These are phyloP conservation scores for Quercus engelmannii DNA, from an alignment of 306 rosid genomes.

Conservation along the genomic window DNA sequence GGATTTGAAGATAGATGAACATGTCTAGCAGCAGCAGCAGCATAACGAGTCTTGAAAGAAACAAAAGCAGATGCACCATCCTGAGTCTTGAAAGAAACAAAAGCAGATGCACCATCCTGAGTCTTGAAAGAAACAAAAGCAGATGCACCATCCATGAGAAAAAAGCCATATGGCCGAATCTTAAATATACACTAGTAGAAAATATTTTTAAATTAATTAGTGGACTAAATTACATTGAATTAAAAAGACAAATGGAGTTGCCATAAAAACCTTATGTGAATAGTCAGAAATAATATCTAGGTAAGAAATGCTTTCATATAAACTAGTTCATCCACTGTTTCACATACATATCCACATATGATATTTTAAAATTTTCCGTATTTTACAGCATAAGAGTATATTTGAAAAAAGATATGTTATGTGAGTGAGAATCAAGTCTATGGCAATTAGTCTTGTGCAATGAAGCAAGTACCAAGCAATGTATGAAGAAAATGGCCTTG, in stretches of 20 bases:
- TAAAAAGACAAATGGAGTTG: neutral
- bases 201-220: neutral
- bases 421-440: neutral
- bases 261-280: neutral
- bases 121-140: neutral
- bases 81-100: constrained; percentile 27
- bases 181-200: neutral
- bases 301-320: too few species aligned
- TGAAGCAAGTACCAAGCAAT: neutral
- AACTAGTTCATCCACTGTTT: too few species aligned
- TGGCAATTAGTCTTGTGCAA: neutral
- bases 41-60: constrained; percentile 85
- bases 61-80: constrained; percentile 89
- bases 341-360: too few species aligned
- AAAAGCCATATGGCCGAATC: too few species aligned
- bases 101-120: constrained; percentile 9
- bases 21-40: constrained; percentile 58
- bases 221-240: neutral
- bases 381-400: too few species aligned
- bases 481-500: neutral
- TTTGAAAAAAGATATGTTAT: neutral
- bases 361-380: too few species aligned
- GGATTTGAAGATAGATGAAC: constrained; percentile 92
- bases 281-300: neutral
- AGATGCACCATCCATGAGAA: too few species aligned